phyloP scores from a whole-genome alignment of 1,284 basidiomycete species.

The Volvariella surrecta region DNA sequence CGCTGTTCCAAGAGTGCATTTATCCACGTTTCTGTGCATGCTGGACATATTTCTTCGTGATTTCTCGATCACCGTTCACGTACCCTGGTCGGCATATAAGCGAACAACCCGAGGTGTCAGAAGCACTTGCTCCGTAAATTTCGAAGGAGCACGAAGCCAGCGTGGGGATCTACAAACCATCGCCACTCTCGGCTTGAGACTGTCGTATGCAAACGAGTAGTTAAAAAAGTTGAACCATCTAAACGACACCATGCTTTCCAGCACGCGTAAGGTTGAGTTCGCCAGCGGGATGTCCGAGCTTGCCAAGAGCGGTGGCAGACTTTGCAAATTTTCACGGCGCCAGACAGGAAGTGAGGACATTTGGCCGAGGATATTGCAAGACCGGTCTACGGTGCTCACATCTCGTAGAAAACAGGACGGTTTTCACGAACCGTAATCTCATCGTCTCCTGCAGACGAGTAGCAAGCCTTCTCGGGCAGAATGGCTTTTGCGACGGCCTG shows the following conservation, averaged over 20 bases:
- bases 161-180: constrained; percentile 67
- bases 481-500: constrained; percentile 63
- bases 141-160: constrained; percentile 87
- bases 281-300: constrained; percentile 77
- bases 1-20: constrained; percentile 73
- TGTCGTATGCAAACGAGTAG: background rate
- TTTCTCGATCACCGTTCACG: constrained; percentile 78
- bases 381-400: constrained; percentile 74
- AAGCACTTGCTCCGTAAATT: constrained; percentile 60
- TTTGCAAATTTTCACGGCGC: constrained; percentile 32
- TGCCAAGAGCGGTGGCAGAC: constrained; percentile 55
- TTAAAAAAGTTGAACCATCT: background rate
- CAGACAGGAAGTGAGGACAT: constrained; percentile 72
- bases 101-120: no score
- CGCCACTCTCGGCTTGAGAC: background rate
- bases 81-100: no score
- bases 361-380: constrained; percentile 67
- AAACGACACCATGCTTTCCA: constrained; percentile 10
- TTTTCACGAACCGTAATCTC: constrained; percentile 85
- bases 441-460: constrained; percentile 78
- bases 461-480: constrained; percentile 75
- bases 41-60: constrained; percentile 78
- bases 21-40: constrained; percentile 82
- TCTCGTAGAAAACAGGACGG: constrained; percentile 76
- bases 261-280: constrained; percentile 2